Evolutionary conservation across 345 rosid genomes (phyloP).

Genomic region (Psidium friedrichsthalianum): DNA sequence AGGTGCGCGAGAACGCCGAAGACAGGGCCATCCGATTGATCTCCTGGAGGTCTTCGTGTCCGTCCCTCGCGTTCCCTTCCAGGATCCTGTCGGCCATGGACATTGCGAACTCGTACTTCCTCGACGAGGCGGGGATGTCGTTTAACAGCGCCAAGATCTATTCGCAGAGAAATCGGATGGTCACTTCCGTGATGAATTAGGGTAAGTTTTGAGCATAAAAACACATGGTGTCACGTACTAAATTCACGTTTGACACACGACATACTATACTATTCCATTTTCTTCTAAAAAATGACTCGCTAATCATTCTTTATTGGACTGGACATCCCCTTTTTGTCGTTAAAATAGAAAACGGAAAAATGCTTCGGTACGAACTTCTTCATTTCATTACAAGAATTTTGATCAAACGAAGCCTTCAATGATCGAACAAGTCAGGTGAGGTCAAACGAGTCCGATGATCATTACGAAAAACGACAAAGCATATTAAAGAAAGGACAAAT

Average conservation of each 20-base stretch:
- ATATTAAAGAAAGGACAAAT: background rate
- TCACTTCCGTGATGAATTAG: background rate
- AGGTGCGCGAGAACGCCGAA: constrained; percentile 45
- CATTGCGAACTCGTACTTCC: constrained; percentile 65
- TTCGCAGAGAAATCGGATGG: background rate
- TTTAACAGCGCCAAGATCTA: constrained; percentile 44
- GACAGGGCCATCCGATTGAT: constrained; percentile 51
- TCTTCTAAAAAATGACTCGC: background rate
- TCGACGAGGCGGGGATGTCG: constrained; percentile 57
- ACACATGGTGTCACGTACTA: background rate
- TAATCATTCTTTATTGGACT: background rate
- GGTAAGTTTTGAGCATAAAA: background rate
- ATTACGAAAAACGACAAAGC: background rate
- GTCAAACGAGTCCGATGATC: background rate
- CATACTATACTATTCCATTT: background rate
- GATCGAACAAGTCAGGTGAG: background rate
- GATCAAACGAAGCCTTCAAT: background rate
- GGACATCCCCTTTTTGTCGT: background rate
- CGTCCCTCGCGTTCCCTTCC: constrained; percentile 50
- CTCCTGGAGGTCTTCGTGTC: constrained; percentile 31
- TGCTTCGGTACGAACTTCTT: background rate
- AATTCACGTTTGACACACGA: background rate
- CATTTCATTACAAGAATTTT: background rate
- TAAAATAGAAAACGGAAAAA: background rate
- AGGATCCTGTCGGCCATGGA: constrained; percentile 69